Evolutionary conservation across 345 rosid genomes (phyloP), one percentile per base, ranked within the genome.

Genomic region (Anacardium occidentale): DNA sequence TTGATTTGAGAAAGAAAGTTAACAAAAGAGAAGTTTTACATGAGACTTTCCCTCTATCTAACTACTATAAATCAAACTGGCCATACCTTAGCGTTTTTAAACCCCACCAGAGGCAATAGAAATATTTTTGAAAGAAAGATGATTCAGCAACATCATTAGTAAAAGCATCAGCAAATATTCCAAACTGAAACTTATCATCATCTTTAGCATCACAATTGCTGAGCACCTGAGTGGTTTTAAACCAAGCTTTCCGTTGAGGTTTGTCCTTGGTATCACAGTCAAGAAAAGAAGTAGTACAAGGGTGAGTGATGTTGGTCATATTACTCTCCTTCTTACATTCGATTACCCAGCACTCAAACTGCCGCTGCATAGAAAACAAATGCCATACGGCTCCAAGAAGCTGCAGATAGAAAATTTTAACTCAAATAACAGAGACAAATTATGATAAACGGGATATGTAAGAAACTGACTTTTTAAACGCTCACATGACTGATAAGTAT

Each of bases 51-150:
- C 42, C 42, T 37, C 7, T 5, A 37, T 0, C 7, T 5, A 37
- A 4, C 3, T 29, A 34, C 4, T 34, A 34, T 34, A 29, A 7
- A 32, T 34, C 7, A 37, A 73, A 54, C n/a, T 40, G 55, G 50
- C 22, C 20, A 21, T 70, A 94, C 97, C 97, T 83, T 64, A 92
- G 80, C 76, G 81, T 87, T 68, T 88, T 87, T 13, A 95, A 84
- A 20, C 98, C 98, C 93, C 95, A 92, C 97, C 99, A 92, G 47
- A 92, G 93, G 69, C 98, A 89, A 52, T 89, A 95, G 76, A 92
- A 89, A 75, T 83, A 90, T 70, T 91, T 95, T 37, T 86, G 81
- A 20, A 71, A 37, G 73, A 92, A 88, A 34, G 61, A n/a, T 5
- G 97, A 74, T 0, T 83, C 73, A 63, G 88, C 90, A 26, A 95